Conservation (phyloP, 257 asterid species). For the Gentiana dahurica region DNA sequence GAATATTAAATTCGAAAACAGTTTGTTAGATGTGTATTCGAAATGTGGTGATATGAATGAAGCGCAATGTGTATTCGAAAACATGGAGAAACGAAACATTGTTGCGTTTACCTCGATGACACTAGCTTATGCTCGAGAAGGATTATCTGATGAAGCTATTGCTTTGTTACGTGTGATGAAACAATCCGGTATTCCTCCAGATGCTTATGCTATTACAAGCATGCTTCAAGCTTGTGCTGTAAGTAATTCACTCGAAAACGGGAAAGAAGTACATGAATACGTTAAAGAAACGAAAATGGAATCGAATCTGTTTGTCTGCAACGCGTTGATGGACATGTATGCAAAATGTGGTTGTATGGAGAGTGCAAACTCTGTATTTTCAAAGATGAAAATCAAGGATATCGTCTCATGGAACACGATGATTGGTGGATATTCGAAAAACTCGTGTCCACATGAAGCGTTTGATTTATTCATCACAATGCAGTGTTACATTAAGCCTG, state of each 20-base stretch:
- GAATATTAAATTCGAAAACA: slow-evolving; percentile 13
- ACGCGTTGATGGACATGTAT: slow-evolving; percentile 75
- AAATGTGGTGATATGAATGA: slow-evolving; percentile 18
- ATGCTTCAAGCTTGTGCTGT: slow-evolving; percentile 26
- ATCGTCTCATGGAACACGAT: slow-evolving; percentile 26
- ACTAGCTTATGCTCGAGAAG: slow-evolving; percentile 15
- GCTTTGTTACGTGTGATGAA: slow-evolving; percentile 14
- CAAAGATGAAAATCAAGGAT: slow-evolving; percentile 13
- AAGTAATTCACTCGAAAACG: slow-evolving; percentile 14
- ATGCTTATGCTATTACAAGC: slow-evolving; percentile 14
- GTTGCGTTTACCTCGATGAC: slow-evolving; percentile 22
- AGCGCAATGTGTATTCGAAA: slow-evolving; percentile 14
- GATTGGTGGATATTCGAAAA: slow-evolving; percentile 25
- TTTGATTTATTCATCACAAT: slow-evolving; percentile 7
- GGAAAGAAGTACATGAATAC: slow-evolving; percentile 17
- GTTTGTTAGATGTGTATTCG: slow-evolving; percentile 17
- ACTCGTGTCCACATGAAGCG: slow-evolving; percentile 13
- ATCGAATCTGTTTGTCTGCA: slow-evolving; percentile 13
- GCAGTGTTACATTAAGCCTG: slow-evolving; percentile 13
- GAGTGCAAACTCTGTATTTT: slow-evolving; percentile 13
- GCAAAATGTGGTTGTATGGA: slow-evolving; percentile 72
- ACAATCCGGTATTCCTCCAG: slow-evolving; percentile 7
- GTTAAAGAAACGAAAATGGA: slow-evolving; percentile 7
- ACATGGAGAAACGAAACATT: slow-evolving; percentile 9
- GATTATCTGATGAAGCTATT: slow-evolving; percentile 14